Conservation (phyloP, 148 eudicot species). For the Simmondsia chinensis region DNA sequence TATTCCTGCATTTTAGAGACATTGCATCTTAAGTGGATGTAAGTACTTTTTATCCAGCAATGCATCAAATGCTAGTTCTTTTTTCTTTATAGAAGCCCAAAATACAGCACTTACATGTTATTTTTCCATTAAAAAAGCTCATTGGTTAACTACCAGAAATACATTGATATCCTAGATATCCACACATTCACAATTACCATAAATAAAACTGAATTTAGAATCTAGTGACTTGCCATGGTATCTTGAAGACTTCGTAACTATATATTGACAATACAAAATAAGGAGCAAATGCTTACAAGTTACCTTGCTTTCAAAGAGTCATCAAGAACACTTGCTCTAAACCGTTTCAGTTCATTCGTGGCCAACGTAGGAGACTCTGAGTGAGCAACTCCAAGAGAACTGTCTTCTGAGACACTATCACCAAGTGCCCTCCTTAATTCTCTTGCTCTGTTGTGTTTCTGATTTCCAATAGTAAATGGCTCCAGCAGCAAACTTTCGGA, state of each 20-base stretch:
- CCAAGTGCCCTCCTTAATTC: slow-evolving; percentile 66
- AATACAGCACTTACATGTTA: no score
- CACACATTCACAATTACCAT: no score
- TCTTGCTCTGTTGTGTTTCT: slow-evolving; percentile 33
- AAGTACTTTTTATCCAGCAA: slow-evolving; percentile 7
- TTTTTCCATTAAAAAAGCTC: no score
- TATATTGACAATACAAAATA: no score
- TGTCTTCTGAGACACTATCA: slow-evolving; percentile 56
- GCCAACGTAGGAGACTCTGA: slow-evolving; percentile 38
- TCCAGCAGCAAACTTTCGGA: slow-evolving; percentile 61
- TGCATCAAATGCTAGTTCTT: neutral
- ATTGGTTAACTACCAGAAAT: no score
- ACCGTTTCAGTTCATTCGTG: slow-evolving; percentile 64
- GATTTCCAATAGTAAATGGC: slow-evolving; percentile 49
- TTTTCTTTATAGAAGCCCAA: no score
- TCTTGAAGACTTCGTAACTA: no score
- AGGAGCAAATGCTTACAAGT: neutral
- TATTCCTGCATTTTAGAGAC: slow-evolving; percentile 45
- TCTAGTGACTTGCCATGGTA: no score
- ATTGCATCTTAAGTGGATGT: no score
- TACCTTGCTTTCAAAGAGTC: slow-evolving; percentile 68
- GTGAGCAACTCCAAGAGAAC: slow-evolving; percentile 54
- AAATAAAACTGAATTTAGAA: no score
- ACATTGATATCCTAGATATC: no score
- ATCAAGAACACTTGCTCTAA: slow-evolving; percentile 45